phyloP scores from a whole-genome alignment of 163 green algal species.

The Smithsoniella earleae region DNA sequence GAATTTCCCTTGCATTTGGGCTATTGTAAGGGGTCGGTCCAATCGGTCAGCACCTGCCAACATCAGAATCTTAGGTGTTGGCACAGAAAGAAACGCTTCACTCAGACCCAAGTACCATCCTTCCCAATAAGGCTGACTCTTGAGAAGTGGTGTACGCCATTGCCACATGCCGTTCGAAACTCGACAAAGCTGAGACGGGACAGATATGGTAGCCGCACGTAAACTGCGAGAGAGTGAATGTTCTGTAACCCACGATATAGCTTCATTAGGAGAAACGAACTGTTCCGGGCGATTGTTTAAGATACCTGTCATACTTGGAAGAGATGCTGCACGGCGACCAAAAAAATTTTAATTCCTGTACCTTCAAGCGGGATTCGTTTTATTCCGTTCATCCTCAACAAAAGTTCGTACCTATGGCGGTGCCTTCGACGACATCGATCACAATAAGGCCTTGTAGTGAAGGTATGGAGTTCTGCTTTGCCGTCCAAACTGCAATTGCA shows the following conservation, averaged over 20 bases:
- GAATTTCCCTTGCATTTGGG: constrained; percentile 93
- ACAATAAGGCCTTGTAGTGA: constrained; percentile 69
- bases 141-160: constrained; percentile 65
- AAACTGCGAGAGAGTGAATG: constrained; percentile 53
- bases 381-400: too few relatives aligned
- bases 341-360: too few relatives aligned
- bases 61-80: constrained; percentile 67
- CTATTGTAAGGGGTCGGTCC: constrained; percentile 79
- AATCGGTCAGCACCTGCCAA: constrained; percentile 82
- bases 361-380: too few relatives aligned
- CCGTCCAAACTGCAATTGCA: constrained; percentile 64
- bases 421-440: constrained; percentile 90
- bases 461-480: constrained; percentile 43
- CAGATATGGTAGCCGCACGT: constrained; percentile 62
- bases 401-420: constrained; percentile 52
- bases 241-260: constrained; percentile 58
- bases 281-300: constrained; percentile 48
- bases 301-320: constrained; percentile 66
- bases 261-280: constrained; percentile 53
- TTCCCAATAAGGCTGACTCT: constrained; percentile 64
- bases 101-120: constrained; percentile 80
- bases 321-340: constrained; percentile 45
- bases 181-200: constrained; percentile 55
- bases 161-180: constrained; percentile 32
- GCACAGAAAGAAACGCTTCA: constrained; percentile 59